Conservation (phyloP, 225 moss, liverwort and hornwort species). For the Bryum argenteum region DNA sequence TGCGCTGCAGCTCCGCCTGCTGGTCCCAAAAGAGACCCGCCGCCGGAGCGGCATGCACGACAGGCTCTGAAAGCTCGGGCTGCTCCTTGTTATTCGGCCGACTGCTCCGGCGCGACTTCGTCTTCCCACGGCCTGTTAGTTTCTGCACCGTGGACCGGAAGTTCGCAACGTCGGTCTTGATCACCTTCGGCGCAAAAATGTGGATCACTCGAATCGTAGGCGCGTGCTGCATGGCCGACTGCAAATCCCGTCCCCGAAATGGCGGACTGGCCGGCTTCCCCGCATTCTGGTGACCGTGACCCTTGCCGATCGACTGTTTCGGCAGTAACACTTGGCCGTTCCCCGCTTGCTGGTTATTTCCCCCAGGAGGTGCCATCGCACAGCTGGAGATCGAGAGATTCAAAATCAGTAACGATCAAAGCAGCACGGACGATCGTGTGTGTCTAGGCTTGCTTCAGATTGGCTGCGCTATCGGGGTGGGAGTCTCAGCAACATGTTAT, state of each 20-base stretch:
- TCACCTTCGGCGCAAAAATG: conserved; percentile 82
- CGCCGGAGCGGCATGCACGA: neutral
- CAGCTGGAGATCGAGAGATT: conserved; percentile 26
- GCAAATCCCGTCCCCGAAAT: conserved; percentile 39
- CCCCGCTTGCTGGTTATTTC: conserved; percentile 24
- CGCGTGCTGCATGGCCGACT: conserved; percentile 52
- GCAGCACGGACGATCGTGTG: conserved; percentile 1
- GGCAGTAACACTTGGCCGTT: conserved; percentile 1
- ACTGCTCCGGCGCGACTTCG: conserved; percentile 28
- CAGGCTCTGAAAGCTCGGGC: neutral
- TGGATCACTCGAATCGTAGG: conserved; percentile 77
- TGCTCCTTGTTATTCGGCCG: too few relatives aligned
- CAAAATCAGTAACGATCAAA: conserved; percentile 20
- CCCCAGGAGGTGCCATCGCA: conserved; percentile 49
- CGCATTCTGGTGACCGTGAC: conserved; percentile 19
- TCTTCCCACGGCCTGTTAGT: conserved; percentile 62
- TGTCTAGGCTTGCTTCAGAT: conserved; percentile 11
- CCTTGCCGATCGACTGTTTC: conserved; percentile 25
- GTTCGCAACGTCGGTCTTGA: conserved; percentile 81
- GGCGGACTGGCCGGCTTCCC: conserved; percentile 24
- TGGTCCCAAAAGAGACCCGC: conserved; percentile 38
- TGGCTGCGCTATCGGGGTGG: conserved; percentile 48
- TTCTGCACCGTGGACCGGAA: conserved; percentile 81
- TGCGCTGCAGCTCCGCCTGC: conserved; percentile 32
- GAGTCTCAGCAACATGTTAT: conserved; percentile 61